A percentile compares a stretch with the other conserved stretches of the same genome.
phyloP scores from a whole-genome alignment of 768 basidiomycete genomes.

The Pulveroboletus sp. region DNA sequence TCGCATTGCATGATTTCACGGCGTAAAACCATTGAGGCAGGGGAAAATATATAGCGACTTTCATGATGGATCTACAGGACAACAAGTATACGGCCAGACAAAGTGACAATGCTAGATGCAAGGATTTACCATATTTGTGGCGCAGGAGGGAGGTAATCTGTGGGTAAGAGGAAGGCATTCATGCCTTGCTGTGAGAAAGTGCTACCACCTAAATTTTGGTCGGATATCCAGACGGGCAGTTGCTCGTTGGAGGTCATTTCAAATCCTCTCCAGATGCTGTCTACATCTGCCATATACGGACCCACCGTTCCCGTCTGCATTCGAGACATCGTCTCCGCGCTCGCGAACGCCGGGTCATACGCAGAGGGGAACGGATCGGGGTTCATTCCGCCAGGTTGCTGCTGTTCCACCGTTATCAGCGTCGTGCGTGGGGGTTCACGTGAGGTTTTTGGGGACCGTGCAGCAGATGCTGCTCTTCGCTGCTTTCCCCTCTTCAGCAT shows the following conservation, averaged over 20 bases:
- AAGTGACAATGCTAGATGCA: constrained; percentile 16
- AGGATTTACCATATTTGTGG: constrained; percentile 68
- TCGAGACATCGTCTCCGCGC: constrained; percentile 31
- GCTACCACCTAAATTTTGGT: constrained; percentile 73
- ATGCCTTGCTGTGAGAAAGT: constrained; percentile 79
- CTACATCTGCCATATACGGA: constrained; percentile 38
- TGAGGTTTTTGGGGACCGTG: constrained; percentile 57
- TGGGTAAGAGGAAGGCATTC: constrained; percentile 78
- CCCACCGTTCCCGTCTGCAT: constrained; percentile 28
- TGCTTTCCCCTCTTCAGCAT: constrained; percentile 80
- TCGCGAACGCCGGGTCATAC: constrained; percentile 45
- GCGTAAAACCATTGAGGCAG: not conserved
- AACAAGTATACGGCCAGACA: constrained; percentile 19
- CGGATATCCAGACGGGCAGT: constrained; percentile 82
- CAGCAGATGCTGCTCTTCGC: constrained; percentile 49
- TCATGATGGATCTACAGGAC: constrained; percentile 22
- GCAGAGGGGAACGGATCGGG: constrained; percentile 54
- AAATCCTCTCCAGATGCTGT: constrained; percentile 74
- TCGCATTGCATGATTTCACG: constrained; percentile 1
- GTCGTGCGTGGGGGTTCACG: constrained; percentile 53
- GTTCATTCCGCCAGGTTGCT: constrained; percentile 34
- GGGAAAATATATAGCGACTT: constrained; percentile 15
- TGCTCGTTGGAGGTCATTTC: constrained; percentile 70
- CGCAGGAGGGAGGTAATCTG: constrained; percentile 65
- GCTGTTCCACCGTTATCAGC: constrained; percentile 45